Evolutionary conservation across 768 basidiomycete species (phyloP).

Genomic region (Pulveroboletus sp.): DNA sequence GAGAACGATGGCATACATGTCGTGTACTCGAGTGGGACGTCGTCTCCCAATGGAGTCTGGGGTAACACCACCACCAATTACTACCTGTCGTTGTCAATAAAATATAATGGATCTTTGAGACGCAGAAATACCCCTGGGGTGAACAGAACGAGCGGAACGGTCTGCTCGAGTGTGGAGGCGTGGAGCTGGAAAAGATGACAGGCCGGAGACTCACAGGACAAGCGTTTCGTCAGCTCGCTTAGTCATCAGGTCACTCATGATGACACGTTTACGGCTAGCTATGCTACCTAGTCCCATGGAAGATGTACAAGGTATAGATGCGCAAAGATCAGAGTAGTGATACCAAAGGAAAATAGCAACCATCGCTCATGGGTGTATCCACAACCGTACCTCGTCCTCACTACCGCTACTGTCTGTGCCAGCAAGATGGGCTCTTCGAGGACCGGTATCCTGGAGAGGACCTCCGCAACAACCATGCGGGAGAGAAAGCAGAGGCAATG

Average conservation of each 20-base stretch:
- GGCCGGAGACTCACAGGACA: neutral
- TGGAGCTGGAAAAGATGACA: neutral
- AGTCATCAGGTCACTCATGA: too few relatives aligned
- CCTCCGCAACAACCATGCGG: neutral
- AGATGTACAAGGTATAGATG: neutral
- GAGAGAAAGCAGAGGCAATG: conserved; percentile 9
- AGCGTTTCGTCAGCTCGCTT: conserved; percentile 1
- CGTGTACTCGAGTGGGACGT: conserved; percentile 5
- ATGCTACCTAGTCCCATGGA: neutral
- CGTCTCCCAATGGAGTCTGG: neutral
- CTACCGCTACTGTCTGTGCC: neutral
- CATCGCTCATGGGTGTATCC: conserved; percentile 10
- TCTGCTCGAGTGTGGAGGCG: neutral
- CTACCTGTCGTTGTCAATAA: neutral
- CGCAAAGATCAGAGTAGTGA: neutral
- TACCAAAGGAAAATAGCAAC: neutral
- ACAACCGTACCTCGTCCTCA: conserved; percentile 13
- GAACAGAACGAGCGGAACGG: neutral
- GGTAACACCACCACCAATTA: conserved; percentile 3
- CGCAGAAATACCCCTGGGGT: neutral
- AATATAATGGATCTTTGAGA: too few relatives aligned
- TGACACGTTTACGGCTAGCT: too few relatives aligned
- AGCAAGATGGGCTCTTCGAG: neutral
- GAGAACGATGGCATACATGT: conserved; percentile 13
- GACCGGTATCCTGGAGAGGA: neutral